These are phyloP conservation scores for Massariosphaeria phaeospora DNA, from an alignment of 495 filamentous ascomycete species.

Conservation along the genomic window DNA sequence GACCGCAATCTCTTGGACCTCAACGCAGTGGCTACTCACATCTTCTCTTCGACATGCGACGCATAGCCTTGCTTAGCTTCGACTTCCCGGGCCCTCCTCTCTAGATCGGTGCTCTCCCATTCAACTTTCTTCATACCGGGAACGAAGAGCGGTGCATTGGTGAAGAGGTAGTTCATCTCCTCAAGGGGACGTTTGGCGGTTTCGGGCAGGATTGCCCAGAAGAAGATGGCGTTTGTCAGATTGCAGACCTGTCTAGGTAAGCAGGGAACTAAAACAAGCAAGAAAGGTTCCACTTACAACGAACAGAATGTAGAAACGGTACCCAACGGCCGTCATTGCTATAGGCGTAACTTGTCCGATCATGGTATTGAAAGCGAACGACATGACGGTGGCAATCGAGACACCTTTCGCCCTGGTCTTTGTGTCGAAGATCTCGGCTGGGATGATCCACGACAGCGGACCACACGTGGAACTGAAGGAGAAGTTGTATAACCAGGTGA, in stretches of 20 bases:
- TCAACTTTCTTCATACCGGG: conserved; percentile 45
- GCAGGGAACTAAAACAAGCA: not conserved
- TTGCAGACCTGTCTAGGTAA: conserved; percentile 43
- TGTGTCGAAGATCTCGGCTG: conserved; percentile 67
- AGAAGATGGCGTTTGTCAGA: conserved; percentile 58
- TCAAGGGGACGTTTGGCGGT: conserved; percentile 61
- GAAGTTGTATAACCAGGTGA: conserved; percentile 68
- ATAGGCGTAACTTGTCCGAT: conserved; percentile 64
- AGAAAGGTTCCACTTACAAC: conserved; percentile 37
- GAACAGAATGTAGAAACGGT: conserved; percentile 55
- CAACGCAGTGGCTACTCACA: no score
- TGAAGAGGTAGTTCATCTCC: conserved; percentile 68
- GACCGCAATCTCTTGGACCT: no score
- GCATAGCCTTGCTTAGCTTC: conserved; percentile 41
- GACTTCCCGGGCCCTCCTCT: conserved; percentile 43
- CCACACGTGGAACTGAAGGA: conserved; percentile 61
- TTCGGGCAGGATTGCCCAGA: conserved; percentile 61
- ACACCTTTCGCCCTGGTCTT: conserved; percentile 62
- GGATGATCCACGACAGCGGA: conserved; percentile 61
- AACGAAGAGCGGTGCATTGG: conserved; percentile 62
- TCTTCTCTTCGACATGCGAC: conserved; percentile 1
- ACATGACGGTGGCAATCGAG: conserved; percentile 59
- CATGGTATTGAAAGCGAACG: conserved; percentile 69
- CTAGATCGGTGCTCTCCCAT: conserved; percentile 43
- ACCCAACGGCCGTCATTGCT: conserved; percentile 51